These are phyloP conservation scores for Codiaeum variegatum DNA, from an alignment of 441 rosid genomes.

Conservation along the genomic window DNA sequence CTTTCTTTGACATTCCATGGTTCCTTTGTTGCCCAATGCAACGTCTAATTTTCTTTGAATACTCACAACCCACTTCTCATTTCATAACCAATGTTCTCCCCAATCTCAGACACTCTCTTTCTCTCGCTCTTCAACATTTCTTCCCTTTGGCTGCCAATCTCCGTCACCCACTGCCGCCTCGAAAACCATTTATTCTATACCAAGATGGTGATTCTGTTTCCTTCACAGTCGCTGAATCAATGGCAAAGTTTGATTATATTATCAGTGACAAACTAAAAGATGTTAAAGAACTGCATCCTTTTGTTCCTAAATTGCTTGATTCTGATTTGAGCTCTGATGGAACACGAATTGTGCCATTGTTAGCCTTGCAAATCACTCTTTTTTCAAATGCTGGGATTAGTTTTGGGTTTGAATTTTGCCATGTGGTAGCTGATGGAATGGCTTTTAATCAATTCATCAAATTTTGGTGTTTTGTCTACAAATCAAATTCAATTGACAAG, in stretches of 20 bases:
- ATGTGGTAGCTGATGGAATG: conserved; percentile 50
- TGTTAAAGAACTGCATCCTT: conserved; percentile 22
- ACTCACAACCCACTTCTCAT: conserved; percentile 19
- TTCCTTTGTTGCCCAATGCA: conserved; percentile 23
- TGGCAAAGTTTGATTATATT: conserved; percentile 24
- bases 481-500: not conserved
- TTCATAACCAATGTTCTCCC: conserved; percentile 29
- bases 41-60: conserved; percentile 37
- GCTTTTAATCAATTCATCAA: conserved; percentile 45
- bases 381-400: conserved; percentile 50
- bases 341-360: not conserved
- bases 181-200: conserved; percentile 29
- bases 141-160: conserved; percentile 37
- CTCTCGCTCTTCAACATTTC: conserved; percentile 33
- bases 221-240: conserved; percentile 31
- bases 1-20: conserved; percentile 37
- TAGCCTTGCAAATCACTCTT: conserved; percentile 44
- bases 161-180: conserved; percentile 30
- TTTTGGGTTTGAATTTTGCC: conserved; percentile 34
- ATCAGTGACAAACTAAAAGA: conserved; percentile 18
- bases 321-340: not conserved
- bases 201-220: conserved; percentile 22
- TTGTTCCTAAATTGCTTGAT: conserved; percentile 23
- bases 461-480: conserved; percentile 43
- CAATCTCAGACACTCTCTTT: conserved; percentile 33